Conservation (phyloP, 176 grass and related monocot genomes). For the Canna indica region DNA sequence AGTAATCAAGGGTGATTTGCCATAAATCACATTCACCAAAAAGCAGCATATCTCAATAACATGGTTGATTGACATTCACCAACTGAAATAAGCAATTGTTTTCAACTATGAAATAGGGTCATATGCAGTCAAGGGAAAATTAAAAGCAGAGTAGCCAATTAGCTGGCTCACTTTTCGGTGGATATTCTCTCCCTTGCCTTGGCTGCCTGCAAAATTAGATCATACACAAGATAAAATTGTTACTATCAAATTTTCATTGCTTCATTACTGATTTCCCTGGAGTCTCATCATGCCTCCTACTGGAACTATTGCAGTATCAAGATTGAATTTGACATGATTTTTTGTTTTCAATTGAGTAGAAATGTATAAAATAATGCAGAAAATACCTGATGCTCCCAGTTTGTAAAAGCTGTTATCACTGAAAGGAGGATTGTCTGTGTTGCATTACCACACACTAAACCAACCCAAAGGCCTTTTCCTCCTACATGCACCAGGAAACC, state of each 20-base stretch:
- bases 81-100: background rate
- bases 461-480: slow-evolving; percentile 73
- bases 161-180: background rate
- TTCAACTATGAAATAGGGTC: background rate
- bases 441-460: slow-evolving; percentile 55
- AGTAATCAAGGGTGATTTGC: too few relatives aligned
- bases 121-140: background rate
- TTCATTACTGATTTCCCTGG: background rate
- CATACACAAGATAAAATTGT: background rate
- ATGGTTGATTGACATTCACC: background rate
- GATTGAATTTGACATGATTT: background rate
- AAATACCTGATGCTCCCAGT: slow-evolving; percentile 32
- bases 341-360: background rate
- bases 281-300: background rate
- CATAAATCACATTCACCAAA: too few relatives aligned
- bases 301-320: background rate
- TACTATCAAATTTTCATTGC: background rate
- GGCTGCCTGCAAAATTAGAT: background rate
- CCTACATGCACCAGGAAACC: slow-evolving; percentile 56
- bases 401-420: slow-evolving; percentile 52
- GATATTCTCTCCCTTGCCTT: slow-evolving; percentile 10
- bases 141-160: background rate
- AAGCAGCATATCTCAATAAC: too few relatives aligned
- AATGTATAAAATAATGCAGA: background rate
- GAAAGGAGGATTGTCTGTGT: slow-evolving; percentile 50